Conservation (phyloP, 1,284 basidiomycete species). For the Malassezia equina region DNA sequence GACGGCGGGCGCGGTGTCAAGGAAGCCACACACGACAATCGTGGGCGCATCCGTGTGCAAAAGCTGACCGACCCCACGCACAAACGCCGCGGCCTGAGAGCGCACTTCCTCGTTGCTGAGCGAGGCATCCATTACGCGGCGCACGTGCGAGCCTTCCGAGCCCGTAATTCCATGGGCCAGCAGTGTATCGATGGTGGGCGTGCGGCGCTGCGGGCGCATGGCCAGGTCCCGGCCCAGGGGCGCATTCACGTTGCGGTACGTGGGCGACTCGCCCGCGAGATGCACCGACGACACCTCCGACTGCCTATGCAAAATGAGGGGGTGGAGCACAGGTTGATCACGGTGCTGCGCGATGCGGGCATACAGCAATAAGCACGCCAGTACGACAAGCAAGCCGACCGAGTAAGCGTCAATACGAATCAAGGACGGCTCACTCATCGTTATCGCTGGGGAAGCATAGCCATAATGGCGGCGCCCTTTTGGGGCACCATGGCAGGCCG, state of each 20-base stretch:
- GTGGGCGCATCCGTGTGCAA: constrained; percentile 17
- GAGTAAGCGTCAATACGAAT: constrained; percentile 2
- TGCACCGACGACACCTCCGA: constrained; percentile 39
- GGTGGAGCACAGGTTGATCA: constrained; percentile 39
- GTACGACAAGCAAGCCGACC: not conserved
- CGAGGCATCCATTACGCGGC: constrained; percentile 21
- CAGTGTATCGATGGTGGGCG: constrained; percentile 27
- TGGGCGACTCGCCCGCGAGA: constrained; percentile 32
- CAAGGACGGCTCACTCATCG: not conserved
- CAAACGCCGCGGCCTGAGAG: constrained; percentile 26
- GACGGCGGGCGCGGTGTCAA: constrained; percentile 2
- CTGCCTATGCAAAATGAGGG: constrained; percentile 41
- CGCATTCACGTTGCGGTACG: constrained; percentile 44
- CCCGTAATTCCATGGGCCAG: constrained; percentile 22
- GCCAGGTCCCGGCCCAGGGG: constrained; percentile 43
- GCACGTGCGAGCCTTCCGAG: constrained; percentile 7
- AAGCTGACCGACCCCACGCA: constrained; percentile 24
- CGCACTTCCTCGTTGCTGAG: constrained; percentile 24
- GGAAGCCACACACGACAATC: constrained; percentile 9
- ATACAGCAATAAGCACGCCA: not conserved
- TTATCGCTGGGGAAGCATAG: not conserved
- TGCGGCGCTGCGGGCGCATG: constrained; percentile 23
- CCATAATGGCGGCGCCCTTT: too few relatives aligned
- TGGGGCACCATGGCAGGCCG: not conserved
- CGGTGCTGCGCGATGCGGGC: constrained; percentile 2